These are phyloP conservation scores for Hortaea sp. DNA, from an alignment of 2,329 filamentous ascomycete genomes.

Conservation along the genomic window DNA sequence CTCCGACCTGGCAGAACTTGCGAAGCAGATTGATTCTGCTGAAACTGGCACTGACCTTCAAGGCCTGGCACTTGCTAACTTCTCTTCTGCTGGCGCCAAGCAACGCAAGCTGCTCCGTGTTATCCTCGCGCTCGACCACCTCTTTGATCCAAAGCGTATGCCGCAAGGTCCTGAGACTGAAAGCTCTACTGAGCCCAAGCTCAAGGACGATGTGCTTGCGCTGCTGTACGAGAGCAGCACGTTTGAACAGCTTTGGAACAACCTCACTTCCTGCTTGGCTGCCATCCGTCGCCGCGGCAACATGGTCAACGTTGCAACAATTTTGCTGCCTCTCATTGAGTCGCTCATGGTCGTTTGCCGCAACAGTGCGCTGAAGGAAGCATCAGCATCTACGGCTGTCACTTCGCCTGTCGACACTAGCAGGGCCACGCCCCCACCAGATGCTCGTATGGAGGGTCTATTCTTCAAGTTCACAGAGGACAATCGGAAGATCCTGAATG, in stretches of 20 bases:
- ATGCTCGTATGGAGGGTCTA: slow-evolving; percentile 72
- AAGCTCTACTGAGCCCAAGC: slow-evolving; percentile 39
- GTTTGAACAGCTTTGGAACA: slow-evolving; percentile 85
- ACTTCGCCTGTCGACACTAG: slow-evolving; percentile 13
- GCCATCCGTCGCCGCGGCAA: slow-evolving; percentile 86
- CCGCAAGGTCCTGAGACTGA: slow-evolving; percentile 2
- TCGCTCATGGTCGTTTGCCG: slow-evolving; percentile 99
- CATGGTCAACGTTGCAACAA: slow-evolving; percentile 95
- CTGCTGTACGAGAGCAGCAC: slow-evolving; percentile 84
- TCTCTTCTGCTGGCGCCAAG: slow-evolving; percentile 90
- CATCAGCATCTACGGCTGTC: slow-evolving; percentile 44
- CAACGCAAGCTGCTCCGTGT: slow-evolving; percentile 92
- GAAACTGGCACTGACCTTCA: slow-evolving; percentile 89
- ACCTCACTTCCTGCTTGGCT: slow-evolving; percentile 76
- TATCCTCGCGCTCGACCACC: slow-evolving; percentile 85
- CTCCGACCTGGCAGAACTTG: slow-evolving; percentile 70
- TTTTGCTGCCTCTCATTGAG: slow-evolving; percentile 86
- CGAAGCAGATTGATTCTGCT: slow-evolving; percentile 77
- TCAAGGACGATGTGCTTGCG: slow-evolving; percentile 74
- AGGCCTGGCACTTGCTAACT: slow-evolving; percentile 84
- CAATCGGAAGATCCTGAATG: slow-evolving; percentile 93
- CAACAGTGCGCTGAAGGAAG: slow-evolving; percentile 75
- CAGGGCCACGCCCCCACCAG: slow-evolving; percentile 68
- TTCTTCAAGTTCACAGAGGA: slow-evolving; percentile 98
- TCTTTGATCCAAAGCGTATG: slow-evolving; percentile 67